phyloP scores from a whole-genome alignment of 192 early-diverging fungal genomes.

The Coemansia sp. region DNA sequence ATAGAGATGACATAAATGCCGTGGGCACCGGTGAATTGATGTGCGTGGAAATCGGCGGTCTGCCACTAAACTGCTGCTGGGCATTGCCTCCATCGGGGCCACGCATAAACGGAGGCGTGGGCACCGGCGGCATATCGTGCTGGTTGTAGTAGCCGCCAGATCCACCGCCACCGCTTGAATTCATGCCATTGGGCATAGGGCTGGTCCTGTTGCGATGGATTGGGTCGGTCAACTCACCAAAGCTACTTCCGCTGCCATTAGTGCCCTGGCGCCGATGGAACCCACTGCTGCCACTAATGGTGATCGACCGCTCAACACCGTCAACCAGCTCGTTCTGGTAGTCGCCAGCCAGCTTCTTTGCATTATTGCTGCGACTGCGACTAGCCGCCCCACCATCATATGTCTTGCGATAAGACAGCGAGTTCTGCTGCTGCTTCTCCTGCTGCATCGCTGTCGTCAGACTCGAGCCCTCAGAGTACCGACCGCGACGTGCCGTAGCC shows the following conservation, averaged over 20 bases:
- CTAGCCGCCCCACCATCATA: slow-evolving; percentile 33
- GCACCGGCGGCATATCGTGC: slow-evolving; percentile 26
- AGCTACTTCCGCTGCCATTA: slow-evolving; percentile 33
- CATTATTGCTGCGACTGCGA: slow-evolving; percentile 20
- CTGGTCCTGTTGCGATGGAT: slow-evolving; percentile 12
- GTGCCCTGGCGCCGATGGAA: slow-evolving; percentile 40
- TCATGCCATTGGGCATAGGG: slow-evolving; percentile 34
- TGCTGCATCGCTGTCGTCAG: slow-evolving; percentile 39
- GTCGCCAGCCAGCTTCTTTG: slow-evolving; percentile 36
- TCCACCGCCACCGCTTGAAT: no score
- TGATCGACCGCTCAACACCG: slow-evolving; percentile 44
- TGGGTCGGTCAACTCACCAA: slow-evolving; percentile 18
- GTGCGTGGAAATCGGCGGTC: slow-evolving; percentile 22
- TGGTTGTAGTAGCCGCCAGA: slow-evolving; percentile 16
- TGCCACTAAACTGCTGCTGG: slow-evolving; percentile 1
- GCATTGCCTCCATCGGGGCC: slow-evolving; percentile 1
- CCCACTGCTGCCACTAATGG: slow-evolving; percentile 31
- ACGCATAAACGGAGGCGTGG: slow-evolving; percentile 33
- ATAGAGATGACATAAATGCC: slow-evolving; percentile 35
- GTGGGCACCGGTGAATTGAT: slow-evolving; percentile 30
- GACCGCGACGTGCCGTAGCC: slow-evolving; percentile 25
- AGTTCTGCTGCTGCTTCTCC: slow-evolving; percentile 24
- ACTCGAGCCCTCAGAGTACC: slow-evolving; percentile 47
- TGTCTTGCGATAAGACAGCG: slow-evolving; percentile 41
- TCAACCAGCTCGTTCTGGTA: slow-evolving; percentile 37